Evolutionary conservation across 345 rosid species (phyloP), one percentile per base, ranked within the genome.

Genomic region (Xanthoceras sorbifolium): DNA sequence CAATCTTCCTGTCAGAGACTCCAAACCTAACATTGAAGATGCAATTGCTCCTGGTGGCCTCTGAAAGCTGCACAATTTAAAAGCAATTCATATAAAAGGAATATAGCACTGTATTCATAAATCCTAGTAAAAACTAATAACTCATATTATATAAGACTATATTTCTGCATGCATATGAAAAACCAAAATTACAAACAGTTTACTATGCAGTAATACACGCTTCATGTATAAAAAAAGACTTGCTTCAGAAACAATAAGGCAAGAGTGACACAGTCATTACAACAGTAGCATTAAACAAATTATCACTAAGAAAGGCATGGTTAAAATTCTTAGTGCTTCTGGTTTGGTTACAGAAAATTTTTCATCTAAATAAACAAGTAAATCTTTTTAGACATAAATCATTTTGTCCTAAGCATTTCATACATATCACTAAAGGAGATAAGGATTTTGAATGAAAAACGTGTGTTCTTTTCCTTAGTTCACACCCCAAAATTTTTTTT

Each of bases 1-100:
- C 85, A 97, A 77, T 12, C 81, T 85, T 79, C 99, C 99, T 1
- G 92, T 89, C 76, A 86, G 54, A 54, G 92, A 94, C 82, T 97
- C 99, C 73, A 94, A 79, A 25, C 98, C 98, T 1, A 97, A 90
- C 98, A 90, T 94, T 38, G 99, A 97, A 57, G 99, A 92, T 3
- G 99, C 86, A 79, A 97, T 93, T 59, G 90, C 80, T 67, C 98
- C 95, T 1, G 91, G 77, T 15, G 98, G 99, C 92, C 99, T 89
- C 80, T 90, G 98, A 79, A 92, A 95, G 80, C 98, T 95, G 90
- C 82, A 82, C 18, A 66, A 8, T 64, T 60, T 46, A 73, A 67
- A 66, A 40, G 9, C 46, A 57, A 60, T 17, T 26, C 0, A n/a
- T 20, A 44, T 26, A 46, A 65, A 18, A 72, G 72, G 50, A 14